A percentile compares a stretch with the other conserved stretches of the same genome.
These are phyloP conservation scores for Solanum bulbocastanum DNA, from an alignment of 257 asterid species.

Conservation along the genomic window DNA sequence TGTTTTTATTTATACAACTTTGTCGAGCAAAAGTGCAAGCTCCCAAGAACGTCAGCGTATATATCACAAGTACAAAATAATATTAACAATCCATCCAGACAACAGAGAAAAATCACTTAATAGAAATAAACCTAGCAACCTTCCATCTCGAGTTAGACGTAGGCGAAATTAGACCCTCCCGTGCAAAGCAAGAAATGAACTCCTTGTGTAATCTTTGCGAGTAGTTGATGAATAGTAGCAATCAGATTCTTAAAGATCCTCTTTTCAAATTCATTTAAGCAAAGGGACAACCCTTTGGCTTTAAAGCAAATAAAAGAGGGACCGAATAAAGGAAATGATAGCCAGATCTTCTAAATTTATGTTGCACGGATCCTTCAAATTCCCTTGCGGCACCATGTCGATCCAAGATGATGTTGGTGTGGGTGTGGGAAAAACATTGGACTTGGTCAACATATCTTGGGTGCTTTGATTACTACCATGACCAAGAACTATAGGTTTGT, in stretches of 20 bases:
- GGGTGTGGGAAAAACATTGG: not conserved
- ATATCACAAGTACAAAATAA: not conserved
- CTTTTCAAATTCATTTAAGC: not conserved
- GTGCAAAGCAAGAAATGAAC: not conserved
- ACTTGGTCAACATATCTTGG: not conserved
- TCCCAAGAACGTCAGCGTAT: not conserved
- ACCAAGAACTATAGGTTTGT: not conserved
- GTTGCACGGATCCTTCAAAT: not conserved
- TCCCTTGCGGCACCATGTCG: not conserved
- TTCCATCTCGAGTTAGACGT: not conserved
- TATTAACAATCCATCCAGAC: not conserved
- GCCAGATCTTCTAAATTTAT: not conserved
- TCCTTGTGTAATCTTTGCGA: not conserved
- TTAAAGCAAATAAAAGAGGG: not conserved
- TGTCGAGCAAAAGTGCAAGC: not conserved
- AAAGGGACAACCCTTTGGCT: not conserved
- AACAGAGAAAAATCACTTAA: not conserved
- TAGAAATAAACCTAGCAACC: not conserved
- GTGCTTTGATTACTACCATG: not conserved
- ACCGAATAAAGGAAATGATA: not conserved
- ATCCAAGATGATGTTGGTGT: not conserved
- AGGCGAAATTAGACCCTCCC: not conserved
- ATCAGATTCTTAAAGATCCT: not conserved
- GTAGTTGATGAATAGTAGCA: not conserved
- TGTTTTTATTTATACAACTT: not conserved